These are phyloP conservation scores for Fraxinus dipetala DNA, from an alignment of 305 asterid species.

Conservation along the genomic window DNA sequence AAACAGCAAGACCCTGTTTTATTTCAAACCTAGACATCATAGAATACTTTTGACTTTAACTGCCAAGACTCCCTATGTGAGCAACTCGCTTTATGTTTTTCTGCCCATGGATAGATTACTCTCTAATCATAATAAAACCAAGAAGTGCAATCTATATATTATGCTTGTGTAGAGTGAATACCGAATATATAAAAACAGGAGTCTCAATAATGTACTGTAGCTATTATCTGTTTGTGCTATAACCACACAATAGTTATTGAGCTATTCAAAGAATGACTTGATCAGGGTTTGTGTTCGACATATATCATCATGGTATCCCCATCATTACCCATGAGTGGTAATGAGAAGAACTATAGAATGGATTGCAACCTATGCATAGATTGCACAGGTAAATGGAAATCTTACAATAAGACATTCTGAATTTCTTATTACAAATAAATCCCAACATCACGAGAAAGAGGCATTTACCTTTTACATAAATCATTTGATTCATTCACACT, in stretches of 20 bases:
- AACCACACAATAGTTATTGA: background rate
- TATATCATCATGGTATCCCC: background rate
- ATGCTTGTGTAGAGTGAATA: background rate
- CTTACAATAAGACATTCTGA: background rate
- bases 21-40: background rate
- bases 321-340: background rate
- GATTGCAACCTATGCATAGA: background rate
- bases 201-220: background rate
- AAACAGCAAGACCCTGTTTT: background rate
- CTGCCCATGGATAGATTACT: background rate
- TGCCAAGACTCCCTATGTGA: background rate
- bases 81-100: slow-evolving; percentile 4
- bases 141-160: background rate
- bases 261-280: background rate
- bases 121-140: background rate
- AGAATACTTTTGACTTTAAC: background rate
- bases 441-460: background rate
- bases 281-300: background rate
- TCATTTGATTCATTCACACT: background rate
- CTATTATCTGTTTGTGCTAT: background rate
- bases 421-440: background rate
- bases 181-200: background rate
- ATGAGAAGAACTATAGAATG: background rate
- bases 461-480: background rate
- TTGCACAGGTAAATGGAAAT: background rate